These are phyloP conservation scores for Aspergillus ruber DNA, from an alignment of 2,329 filamentous ascomycete species.

Conservation along the genomic window DNA sequence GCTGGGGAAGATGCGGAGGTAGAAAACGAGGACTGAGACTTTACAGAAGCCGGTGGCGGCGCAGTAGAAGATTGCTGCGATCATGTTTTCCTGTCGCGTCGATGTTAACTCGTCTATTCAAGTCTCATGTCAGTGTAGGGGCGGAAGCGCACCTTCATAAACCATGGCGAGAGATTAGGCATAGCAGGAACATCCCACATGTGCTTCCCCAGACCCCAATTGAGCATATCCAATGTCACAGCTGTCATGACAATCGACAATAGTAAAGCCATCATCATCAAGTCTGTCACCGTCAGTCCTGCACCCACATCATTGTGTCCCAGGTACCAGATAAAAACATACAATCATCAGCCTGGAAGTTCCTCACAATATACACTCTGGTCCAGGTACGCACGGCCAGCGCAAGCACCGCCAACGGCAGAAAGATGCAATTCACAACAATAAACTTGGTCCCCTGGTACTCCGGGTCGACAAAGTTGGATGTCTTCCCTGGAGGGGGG, in stretches of 20 bases:
- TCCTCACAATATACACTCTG: constrained; percentile 18
- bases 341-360: constrained; percentile 23
- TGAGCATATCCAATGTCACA: constrained; percentile 7
- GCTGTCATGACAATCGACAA: constrained; percentile 11
- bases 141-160: constrained; percentile 13
- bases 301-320: too few species aligned
- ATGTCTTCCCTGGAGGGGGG: constrained; percentile 18
- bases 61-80: constrained; percentile 24
- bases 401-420: constrained; percentile 16
- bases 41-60: constrained; percentile 25
- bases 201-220: constrained; percentile 22
- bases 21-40: constrained; percentile 25
- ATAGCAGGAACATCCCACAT: constrained; percentile 22
- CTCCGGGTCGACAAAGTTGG: constrained; percentile 23
- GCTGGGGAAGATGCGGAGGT: constrained; percentile 24
- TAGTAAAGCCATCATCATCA: constrained; percentile 15
- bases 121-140: too few species aligned
- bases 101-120: too few species aligned
- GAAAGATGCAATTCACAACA: constrained; percentile 22
- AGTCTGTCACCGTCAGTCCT: constrained; percentile 6
- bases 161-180: constrained; percentile 13
- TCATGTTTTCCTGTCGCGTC: constrained; percentile 16
- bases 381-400: constrained; percentile 20
- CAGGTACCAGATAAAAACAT: constrained; percentile 3
- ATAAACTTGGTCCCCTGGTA: constrained; percentile 17